Conservation (phyloP, 1,284 basidiomycete genomes). For the Leccinum pachyderme region DNA sequence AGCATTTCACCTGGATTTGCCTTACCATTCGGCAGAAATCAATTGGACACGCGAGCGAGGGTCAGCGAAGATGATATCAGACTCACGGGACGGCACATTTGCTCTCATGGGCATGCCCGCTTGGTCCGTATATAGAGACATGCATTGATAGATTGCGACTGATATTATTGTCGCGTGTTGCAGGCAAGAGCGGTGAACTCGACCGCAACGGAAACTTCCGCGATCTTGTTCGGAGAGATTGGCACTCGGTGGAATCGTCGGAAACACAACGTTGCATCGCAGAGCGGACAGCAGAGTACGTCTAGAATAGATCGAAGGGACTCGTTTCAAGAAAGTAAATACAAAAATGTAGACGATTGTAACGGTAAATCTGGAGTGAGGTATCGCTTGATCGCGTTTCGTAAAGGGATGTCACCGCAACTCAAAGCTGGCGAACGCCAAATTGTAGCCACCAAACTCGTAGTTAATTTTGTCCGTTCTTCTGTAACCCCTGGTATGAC, state of each 20-base stretch:
- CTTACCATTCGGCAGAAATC: conserved; percentile 8
- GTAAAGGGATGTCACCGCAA: conserved; percentile 32
- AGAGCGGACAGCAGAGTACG: conserved; percentile 15
- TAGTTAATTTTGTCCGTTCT: conserved; percentile 98
- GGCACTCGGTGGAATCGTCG: background rate
- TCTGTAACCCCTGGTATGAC: conserved; percentile 42
- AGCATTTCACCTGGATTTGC: conserved; percentile 9
- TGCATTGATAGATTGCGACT: conserved; percentile 21
- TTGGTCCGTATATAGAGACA: conserved; percentile 14
- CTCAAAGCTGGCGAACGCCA: conserved; percentile 92
- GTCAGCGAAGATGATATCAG: conserved; percentile 14
- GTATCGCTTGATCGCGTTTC: conserved; percentile 16
- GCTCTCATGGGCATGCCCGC: conserved; percentile 17
- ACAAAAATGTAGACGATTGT: conserved; percentile 17
- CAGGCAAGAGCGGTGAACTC: background rate
- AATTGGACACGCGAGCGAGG: conserved; percentile 17
- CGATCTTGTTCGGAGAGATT: background rate
- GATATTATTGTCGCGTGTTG: conserved; percentile 10
- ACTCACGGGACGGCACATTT: conserved; percentile 16
- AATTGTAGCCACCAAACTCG: conserved; percentile 94
- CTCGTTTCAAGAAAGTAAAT: conserved; percentile 14
- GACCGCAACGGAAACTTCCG: background rate
- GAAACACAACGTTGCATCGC: conserved; percentile 24
- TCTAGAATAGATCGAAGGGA: conserved; percentile 18
- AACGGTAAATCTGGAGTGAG: conserved; percentile 22